Conservation (phyloP, 164 flowering plant species). For the Brasenia schreberi region DNA sequence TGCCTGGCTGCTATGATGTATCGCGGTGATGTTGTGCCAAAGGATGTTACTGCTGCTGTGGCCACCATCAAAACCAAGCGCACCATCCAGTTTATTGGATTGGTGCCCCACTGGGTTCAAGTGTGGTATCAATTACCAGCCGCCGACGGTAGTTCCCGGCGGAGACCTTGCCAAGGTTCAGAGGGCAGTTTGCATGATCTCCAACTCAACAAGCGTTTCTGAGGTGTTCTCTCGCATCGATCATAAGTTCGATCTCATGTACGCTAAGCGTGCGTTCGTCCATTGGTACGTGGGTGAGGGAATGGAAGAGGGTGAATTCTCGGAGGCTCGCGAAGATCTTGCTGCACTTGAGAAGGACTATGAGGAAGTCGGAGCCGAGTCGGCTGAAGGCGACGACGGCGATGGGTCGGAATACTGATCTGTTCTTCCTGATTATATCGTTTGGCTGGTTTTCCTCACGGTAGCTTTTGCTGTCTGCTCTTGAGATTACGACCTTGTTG, state of each 20-base stretch:
- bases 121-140: slow-evolving; percentile 12
- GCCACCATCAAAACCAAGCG: slow-evolving; percentile 41
- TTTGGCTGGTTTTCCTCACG: no score
- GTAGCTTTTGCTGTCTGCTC: no score
- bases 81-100: slow-evolving; percentile 62
- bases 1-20: slow-evolving; percentile 66
- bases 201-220: slow-evolving; percentile 40
- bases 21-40: slow-evolving; percentile 21
- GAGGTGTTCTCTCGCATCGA: slow-evolving; percentile 45
- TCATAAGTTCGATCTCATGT: slow-evolving; percentile 49
- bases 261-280: slow-evolving; percentile 38
- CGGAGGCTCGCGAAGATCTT: slow-evolving; percentile 52
- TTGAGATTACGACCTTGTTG: no score
- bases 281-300: slow-evolving; percentile 21
- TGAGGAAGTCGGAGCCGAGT: slow-evolving; percentile 58
- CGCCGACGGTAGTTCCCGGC: slow-evolving; percentile 60
- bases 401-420: slow-evolving; percentile 21
- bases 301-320: slow-evolving; percentile 64
- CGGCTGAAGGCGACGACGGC: slow-evolving; percentile 42
- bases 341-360: slow-evolving; percentile 59
- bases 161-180: slow-evolving; percentile 64
- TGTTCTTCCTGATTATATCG: no score
- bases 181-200: slow-evolving; percentile 66
- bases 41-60: no score
- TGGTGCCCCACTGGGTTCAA: slow-evolving; percentile 71